Evolutionary conservation across 75 land plant genomes (phyloP).

Genomic region (Isoetes taiwanensis): DNA sequence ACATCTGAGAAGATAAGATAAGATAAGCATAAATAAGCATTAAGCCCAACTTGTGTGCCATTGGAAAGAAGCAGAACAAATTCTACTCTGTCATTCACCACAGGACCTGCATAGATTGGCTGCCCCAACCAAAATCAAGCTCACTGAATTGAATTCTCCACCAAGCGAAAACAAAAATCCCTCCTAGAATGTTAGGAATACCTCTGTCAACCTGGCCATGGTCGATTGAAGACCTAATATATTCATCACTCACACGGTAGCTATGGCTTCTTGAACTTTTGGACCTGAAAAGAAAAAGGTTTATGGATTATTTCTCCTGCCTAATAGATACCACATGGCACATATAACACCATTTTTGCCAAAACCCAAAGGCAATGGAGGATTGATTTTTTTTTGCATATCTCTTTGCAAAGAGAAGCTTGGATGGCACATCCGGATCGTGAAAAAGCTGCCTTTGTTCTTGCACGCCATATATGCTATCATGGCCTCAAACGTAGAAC

Average conservation of each 20-base stretch:
- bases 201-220: slow-evolving; percentile 1
- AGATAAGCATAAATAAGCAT: too few species aligned
- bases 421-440: slow-evolving; percentile 2
- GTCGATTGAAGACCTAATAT: slow-evolving; percentile 2
- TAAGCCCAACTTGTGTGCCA: slow-evolving; percentile 6
- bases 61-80: neutral
- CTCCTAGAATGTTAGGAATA: neutral
- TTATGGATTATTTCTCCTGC: neutral
- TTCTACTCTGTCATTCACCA: neutral
- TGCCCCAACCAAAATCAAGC: slow-evolving; percentile 5
- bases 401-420: slow-evolving; percentile 3
- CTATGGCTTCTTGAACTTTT: slow-evolving; percentile 2
- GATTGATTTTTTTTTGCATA: neutral
- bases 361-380: slow-evolving; percentile 4
- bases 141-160: neutral
- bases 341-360: neutral
- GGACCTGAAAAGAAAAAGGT: neutral
- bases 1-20: too few species aligned
- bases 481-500: neutral
- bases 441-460: neutral
- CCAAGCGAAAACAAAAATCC: neutral
- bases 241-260: slow-evolving; percentile 1
- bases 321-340: neutral
- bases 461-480: slow-evolving; percentile 3
- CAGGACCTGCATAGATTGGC: slow-evolving; percentile 3